These are phyloP conservation scores for Vanrija humicola DNA, from an alignment of 1,284 basidiomycete species.

Conservation along the genomic window DNA sequence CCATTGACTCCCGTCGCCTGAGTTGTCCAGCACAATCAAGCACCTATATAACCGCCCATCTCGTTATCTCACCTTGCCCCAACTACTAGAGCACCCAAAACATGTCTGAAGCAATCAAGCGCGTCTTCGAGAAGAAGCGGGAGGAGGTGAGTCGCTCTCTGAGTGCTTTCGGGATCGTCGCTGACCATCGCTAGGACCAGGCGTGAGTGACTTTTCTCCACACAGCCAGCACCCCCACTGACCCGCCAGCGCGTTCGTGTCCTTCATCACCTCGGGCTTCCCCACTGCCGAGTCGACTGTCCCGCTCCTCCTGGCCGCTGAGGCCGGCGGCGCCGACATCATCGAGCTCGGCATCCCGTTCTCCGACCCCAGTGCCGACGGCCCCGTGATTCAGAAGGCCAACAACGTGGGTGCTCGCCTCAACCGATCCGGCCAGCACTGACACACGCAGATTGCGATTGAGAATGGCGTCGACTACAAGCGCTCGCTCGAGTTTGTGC, in stretches of 20 bases:
- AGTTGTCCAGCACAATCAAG: no score
- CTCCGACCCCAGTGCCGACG: conserved; percentile 94
- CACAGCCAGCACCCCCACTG: neutral
- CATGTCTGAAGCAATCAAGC: conserved; percentile 70
- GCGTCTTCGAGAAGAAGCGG: conserved; percentile 69
- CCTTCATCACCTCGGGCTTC: conserved; percentile 89
- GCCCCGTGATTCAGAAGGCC: conserved; percentile 83
- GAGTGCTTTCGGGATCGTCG: neutral
- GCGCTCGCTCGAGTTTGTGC: conserved; percentile 69
- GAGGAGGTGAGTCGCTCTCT: conserved; percentile 54
- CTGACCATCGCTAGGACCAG: conserved; percentile 27
- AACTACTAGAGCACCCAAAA: conserved; percentile 1
- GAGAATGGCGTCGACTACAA: conserved; percentile 72
- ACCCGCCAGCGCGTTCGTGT: conserved; percentile 64
- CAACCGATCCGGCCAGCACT: neutral
- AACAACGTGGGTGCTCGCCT: conserved; percentile 65
- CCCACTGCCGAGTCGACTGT: conserved; percentile 76
- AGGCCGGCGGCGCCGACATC: conserved; percentile 87
- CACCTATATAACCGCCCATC: no score
- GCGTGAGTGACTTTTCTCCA: conserved; percentile 35
- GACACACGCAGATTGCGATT: conserved; percentile 64
- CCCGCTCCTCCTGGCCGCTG: conserved; percentile 81
- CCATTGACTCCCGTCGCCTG: no score
- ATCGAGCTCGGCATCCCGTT: conserved; percentile 96
- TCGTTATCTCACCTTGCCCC: no score